phyloP scores from a whole-genome alignment of 163 green algal genomes.

The Prototheca wickerhamii region DNA sequence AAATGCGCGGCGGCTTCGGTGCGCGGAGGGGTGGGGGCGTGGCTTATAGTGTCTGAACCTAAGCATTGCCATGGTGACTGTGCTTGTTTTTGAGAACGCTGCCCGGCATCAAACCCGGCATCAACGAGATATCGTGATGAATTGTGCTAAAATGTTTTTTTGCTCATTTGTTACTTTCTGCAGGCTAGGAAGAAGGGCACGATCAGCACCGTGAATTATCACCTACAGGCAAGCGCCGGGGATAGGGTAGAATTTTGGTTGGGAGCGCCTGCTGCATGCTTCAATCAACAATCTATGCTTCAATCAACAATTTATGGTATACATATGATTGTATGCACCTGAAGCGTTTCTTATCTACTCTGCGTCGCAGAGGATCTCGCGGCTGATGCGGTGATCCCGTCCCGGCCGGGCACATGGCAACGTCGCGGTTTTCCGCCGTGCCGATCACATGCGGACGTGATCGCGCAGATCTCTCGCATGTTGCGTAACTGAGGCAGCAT shows the following conservation, averaged over 20 bases:
- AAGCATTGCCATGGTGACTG: not conserved
- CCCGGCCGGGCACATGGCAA: not conserved
- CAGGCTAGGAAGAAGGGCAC: constrained; percentile 16
- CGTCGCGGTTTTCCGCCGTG: not conserved
- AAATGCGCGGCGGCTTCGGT: constrained; percentile 22
- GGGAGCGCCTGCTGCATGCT: not conserved
- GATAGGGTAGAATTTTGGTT: too few species aligned
- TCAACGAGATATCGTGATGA: too few species aligned
- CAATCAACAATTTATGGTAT: too few species aligned
- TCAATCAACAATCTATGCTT: too few species aligned
- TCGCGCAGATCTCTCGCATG: too few species aligned
- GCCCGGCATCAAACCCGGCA: too few species aligned
- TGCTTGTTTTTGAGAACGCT: not conserved
- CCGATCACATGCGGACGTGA: too few species aligned
- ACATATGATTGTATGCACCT: too few species aligned
- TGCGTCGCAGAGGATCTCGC: constrained; percentile 18
- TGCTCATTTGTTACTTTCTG: too few species aligned
- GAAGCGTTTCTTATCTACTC: too few species aligned
- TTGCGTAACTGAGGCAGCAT: too few species aligned
- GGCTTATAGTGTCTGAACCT: not conserved
- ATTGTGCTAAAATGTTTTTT: too few species aligned
- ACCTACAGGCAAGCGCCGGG: constrained; percentile 5
- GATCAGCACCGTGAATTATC: constrained; percentile 24
- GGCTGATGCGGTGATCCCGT: constrained; percentile 13
- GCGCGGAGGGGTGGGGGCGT: not conserved